Conservation (phyloP, 495 filamentous ascomycete genomes). For the Penicillium parvum region DNA sequence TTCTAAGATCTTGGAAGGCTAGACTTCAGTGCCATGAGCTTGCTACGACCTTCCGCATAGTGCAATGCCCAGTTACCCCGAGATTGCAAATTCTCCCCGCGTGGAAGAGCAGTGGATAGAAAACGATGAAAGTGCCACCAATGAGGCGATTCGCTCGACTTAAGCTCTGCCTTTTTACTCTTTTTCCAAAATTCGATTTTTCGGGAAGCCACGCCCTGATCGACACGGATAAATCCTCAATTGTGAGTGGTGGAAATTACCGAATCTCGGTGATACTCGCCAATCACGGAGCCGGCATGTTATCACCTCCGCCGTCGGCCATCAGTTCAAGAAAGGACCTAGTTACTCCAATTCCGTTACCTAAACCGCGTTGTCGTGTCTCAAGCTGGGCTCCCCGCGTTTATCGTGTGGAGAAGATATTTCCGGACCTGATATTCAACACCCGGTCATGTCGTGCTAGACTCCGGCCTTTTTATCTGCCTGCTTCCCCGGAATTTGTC, state of each 20-base stretch:
- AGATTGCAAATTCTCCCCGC: conserved; percentile 1
- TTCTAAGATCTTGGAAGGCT: neutral
- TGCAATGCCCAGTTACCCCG: conserved; percentile 8
- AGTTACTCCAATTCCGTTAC: conserved; percentile 30
- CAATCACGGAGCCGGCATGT: conserved; percentile 9
- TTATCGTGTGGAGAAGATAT: conserved; percentile 10
- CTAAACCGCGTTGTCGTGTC: conserved; percentile 14
- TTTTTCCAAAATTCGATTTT: conserved; percentile 1
- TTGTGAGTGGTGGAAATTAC: conserved; percentile 14
- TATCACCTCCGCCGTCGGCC: conserved; percentile 17
- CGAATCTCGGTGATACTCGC: conserved; percentile 13
- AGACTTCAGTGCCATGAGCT: neutral
- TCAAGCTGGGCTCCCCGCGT: conserved; percentile 9
- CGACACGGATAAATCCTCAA: neutral
- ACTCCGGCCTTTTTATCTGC: conserved; percentile 5
- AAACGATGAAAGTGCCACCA: neutral
- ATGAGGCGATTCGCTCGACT: neutral
- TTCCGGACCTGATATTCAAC: conserved; percentile 11
- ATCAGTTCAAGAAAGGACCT: too few species aligned
- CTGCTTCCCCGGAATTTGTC: conserved; percentile 2
- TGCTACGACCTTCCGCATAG: neutral
- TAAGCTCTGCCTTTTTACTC: conserved; percentile 15
- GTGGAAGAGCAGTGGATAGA: conserved; percentile 1
- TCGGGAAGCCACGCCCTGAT: conserved; percentile 10
- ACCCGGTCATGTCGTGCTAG: conserved; percentile 13